Evolutionary conservation across 2,329 filamentous ascomycete genomes (phyloP), one percentile per base, ranked within the genome.

Genomic region (Ophiobolus disseminans): DNA sequence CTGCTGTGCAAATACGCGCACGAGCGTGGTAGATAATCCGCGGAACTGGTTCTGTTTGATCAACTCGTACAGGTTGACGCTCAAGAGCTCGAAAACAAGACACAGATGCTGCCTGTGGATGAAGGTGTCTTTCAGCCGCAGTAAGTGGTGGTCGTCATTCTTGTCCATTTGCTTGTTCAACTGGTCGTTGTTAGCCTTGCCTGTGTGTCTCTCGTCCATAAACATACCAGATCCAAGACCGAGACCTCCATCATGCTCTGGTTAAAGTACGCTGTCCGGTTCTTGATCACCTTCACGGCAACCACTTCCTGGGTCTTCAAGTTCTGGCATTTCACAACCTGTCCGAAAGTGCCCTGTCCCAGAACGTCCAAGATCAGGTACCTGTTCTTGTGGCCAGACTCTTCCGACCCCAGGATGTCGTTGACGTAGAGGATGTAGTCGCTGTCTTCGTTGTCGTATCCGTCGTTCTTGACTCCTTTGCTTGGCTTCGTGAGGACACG

Each of bases 241-340:
- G 94, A 99, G 23, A 99, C 94, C 72, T 99, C 94, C 94, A 99
- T 99, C 94, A 99, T 99, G 74, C 94, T 97, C 75, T 99, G 94
- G 71, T 99, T 99, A 79, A 99, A 99, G 74, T 99, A 99, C 28
- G 94, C 94, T 1, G 94, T 99, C 66, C 93, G 87, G 75, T 99
- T 99, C 78, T 99, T 99, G 78, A 99, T 94, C 45, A 99, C 94
- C 77, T 99, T 99, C 61, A 99, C 94, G 3, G 94, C 94, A 35
- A 99, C 94, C 30, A 99, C 94, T 75, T 99, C 94, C 73, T 97
- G 92, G 0, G 94, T 97, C 77, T 96, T 97, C 64, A 99, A 76
- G 66, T 99, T 99, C 74, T 99, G 94, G 71, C 94, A 99, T 75
- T 99, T 99, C 53, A 99, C 94, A 23, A 99, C 94, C 76, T 99